Evolutionary conservation across 2,329 filamentous ascomycete genomes (phyloP).

Genomic region (Calonectria pseudoturangicola): DNA sequence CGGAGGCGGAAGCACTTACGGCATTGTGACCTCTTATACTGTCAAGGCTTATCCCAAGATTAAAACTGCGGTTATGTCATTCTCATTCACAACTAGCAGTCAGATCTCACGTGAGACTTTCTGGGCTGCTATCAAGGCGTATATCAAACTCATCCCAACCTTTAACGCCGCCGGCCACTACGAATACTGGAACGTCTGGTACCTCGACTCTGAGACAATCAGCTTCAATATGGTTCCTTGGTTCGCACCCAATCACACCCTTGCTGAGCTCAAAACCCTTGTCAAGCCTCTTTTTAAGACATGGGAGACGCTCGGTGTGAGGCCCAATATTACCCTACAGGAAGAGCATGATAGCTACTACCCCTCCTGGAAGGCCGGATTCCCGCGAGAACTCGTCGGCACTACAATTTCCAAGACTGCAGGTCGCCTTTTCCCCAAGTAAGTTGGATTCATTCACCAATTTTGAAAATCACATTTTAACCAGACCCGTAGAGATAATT

Average conservation of each 20-base stretch:
- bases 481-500: constrained; percentile 39
- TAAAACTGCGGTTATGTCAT: constrained; percentile 49
- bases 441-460: not conserved
- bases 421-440: constrained; percentile 50
- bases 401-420: constrained; percentile 45
- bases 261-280: constrained; percentile 42
- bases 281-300: constrained; percentile 40
- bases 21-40: constrained; percentile 57
- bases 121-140: constrained; percentile 47
- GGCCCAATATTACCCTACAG: constrained; percentile 24
- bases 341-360: constrained; percentile 48
- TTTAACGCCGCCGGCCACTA: constrained; percentile 49
- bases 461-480: not conserved
- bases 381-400: constrained; percentile 45
- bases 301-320: constrained; percentile 43
- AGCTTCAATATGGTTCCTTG: constrained; percentile 49
- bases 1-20: constrained; percentile 62
- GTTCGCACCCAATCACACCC: constrained; percentile 48
- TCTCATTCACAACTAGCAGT: constrained; percentile 45
- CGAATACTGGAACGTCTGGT: constrained; percentile 50
- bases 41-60: constrained; percentile 63
- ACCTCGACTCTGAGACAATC: constrained; percentile 37
- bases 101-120: constrained; percentile 44
- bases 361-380: constrained; percentile 49
- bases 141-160: constrained; percentile 40